Evolutionary conservation across 176 grass and related monocot species (phyloP), one percentile per base, ranked within the genome.

Genomic region (Triticum urartu): DNA sequence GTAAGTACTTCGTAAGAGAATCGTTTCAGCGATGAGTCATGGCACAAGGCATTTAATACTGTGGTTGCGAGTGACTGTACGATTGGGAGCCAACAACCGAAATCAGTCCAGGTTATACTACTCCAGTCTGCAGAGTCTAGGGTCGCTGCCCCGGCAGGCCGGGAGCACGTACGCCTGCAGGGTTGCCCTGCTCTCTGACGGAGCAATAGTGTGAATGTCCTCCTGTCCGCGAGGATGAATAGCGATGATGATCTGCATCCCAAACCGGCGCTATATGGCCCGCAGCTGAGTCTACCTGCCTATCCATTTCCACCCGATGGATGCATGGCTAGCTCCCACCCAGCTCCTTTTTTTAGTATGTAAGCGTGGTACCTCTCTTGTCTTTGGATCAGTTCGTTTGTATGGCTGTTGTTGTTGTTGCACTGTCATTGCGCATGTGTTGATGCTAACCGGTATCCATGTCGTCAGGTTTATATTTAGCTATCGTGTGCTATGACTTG

Each of bases 351-450:
- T 56, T 61, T 61, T 24, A 32, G 15, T 54, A 54, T 17, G 5
- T 39, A 65, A 3, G 45, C 13, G 68, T 40, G 42, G 28, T 56
- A 11, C 9, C 20, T 70, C 9, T 1, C 18, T 20, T n/a, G 80
- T 67, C 7, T 64, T 56, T 50, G 56, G 66, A 68, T 84, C 75
- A 84, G 42, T 79, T 72, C 75, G 21, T 40, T 70, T 80, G 81
- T 52, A 80, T 34, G 67, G 56, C 65, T 36, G 66, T 45, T 45
- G 42, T 38, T 38, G 38, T 50, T 75, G 87, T 62, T 80, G 68
- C 54, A 58, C 82, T 22, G 59, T 89, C 87, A 24, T 47, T 0
- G 8, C 11, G 14, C 50, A 25, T 25, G 65, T 36, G n/a, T 30
- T 17, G 26, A 11, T 17, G 48, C 48, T 59, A 40, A 60, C 32